Conservation (phyloP, 768 basidiomycete species). For the Rhodotorula graminis region DNA sequence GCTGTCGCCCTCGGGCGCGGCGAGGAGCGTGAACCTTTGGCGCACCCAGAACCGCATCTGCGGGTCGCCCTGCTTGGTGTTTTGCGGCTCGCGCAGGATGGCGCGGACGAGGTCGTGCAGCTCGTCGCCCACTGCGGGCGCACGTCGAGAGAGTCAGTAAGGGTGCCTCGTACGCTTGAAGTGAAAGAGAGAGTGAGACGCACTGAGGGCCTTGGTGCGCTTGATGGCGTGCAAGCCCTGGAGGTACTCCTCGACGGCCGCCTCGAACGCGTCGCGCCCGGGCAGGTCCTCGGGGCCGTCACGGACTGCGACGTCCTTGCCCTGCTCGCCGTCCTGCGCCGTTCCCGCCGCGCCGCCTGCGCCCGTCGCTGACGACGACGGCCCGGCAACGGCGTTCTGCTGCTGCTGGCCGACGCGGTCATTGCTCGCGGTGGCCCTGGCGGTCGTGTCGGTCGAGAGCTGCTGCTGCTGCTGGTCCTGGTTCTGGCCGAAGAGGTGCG, state of each 20-base stretch:
- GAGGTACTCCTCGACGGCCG: background rate
- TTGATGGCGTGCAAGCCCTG: background rate
- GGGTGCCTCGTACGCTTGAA: background rate
- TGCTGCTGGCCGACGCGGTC: background rate
- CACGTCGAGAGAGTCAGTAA: background rate
- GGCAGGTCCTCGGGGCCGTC: background rate
- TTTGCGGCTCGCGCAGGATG: background rate
- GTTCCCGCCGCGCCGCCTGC: background rate
- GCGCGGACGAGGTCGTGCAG: background rate
- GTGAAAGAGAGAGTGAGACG: background rate
- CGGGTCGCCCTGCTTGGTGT: conserved; percentile 4
- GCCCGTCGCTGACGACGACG: background rate
- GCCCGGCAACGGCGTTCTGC: background rate
- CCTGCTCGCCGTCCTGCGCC: background rate
- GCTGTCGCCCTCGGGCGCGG: conserved; percentile 40
- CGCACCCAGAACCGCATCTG: conserved; percentile 11
- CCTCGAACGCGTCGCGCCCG: background rate
- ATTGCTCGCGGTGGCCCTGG: background rate
- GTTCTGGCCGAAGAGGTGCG: background rate
- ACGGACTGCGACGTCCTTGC: too few relatives aligned
- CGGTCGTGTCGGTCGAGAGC: too few relatives aligned
- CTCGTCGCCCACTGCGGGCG: too few relatives aligned
- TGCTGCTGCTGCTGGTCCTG: background rate
- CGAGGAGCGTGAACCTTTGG: background rate
- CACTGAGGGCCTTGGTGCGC: conserved; percentile 13